Conservation (phyloP, 1,284 basidiomycete genomes). For the Trichosporon sp. region DNA sequence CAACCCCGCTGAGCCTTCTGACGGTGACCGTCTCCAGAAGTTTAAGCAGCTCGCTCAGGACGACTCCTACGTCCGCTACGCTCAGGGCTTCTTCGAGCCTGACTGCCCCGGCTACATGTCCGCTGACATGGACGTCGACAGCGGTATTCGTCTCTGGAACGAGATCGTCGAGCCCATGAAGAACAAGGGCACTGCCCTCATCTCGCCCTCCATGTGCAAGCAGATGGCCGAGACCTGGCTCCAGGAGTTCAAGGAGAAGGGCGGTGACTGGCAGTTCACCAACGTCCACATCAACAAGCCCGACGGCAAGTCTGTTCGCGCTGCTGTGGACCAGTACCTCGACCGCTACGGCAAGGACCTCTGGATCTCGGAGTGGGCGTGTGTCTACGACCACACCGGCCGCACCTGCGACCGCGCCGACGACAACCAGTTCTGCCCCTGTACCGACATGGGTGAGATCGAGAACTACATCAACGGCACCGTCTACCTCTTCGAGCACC, state of each 20-base stretch:
- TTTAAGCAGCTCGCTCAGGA: conserved; percentile 44
- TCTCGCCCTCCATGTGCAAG: conserved; percentile 43
- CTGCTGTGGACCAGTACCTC: conserved; percentile 52
- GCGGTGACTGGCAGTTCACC: conserved; percentile 38
- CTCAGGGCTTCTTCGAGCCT: conserved; percentile 54
- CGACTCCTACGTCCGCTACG: conserved; percentile 42
- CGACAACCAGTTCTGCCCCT: conserved; percentile 38
- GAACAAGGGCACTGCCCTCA: conserved; percentile 39
- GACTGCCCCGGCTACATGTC: conserved; percentile 45
- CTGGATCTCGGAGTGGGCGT: conserved; percentile 56
- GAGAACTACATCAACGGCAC: conserved; percentile 50
- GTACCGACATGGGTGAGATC: conserved; percentile 42
- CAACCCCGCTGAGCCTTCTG: conserved; percentile 37
- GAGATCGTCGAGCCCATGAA: conserved; percentile 46
- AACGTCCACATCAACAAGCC: conserved; percentile 54
- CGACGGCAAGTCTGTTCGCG: conserved; percentile 48
- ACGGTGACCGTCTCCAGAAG: conserved; percentile 43
- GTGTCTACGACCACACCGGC: conserved; percentile 50
- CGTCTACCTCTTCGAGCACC: conserved; percentile 52
- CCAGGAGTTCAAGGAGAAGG: conserved; percentile 35
- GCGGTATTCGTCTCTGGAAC: conserved; percentile 49
- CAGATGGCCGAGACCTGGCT: conserved; percentile 40
- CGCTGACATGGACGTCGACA: conserved; percentile 25
- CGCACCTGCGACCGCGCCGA: conserved; percentile 31
- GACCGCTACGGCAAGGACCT: conserved; percentile 54